Conservation (phyloP, 75 land plant species). For the Cupressus sempervirens region DNA sequence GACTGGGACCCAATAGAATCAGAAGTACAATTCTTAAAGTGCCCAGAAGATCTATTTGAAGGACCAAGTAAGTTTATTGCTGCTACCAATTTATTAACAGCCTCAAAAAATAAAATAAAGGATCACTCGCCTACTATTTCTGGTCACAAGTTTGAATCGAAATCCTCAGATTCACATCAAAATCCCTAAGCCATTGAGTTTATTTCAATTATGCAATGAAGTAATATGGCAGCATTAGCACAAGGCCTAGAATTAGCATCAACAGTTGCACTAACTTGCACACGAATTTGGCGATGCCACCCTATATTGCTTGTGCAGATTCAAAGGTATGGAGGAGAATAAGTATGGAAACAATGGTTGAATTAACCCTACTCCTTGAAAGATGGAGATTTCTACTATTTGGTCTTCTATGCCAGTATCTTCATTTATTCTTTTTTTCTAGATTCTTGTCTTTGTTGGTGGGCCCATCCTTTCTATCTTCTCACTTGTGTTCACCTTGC, state of each 20-base stretch:
- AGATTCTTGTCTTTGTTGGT: no score
- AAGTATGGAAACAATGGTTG: constrained; percentile 40
- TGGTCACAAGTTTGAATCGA: neutral
- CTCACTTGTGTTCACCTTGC: no score
- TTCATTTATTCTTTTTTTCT: no score
- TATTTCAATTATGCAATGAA: no score
- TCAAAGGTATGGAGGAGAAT: constrained; percentile 61
- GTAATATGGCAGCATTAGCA: no score
- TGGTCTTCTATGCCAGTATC: constrained; percentile 47
- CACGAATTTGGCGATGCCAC: constrained; percentile 4
- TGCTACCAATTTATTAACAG: constrained; percentile 40
- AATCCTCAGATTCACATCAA: neutral
- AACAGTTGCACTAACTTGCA: neutral
- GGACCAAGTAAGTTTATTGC: constrained; percentile 50
- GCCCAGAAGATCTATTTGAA: constrained; percentile 69
- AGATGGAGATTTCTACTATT: constrained; percentile 50
- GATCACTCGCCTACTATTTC: neutral
- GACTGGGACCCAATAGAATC: constrained; percentile 80
- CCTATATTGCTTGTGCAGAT: constrained; percentile 26
- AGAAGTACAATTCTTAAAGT: constrained; percentile 76
- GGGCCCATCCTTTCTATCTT: no score
- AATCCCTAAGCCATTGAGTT: no score
- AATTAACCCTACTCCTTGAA: constrained; percentile 41
- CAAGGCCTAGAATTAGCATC: no score
- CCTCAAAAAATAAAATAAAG: no score